A percentile compares a stretch with the other conserved stretches of the same genome.
Evolutionary conservation across 306 rosid genomes (phyloP).

Genomic region (Cucurbita maxima): DNA sequence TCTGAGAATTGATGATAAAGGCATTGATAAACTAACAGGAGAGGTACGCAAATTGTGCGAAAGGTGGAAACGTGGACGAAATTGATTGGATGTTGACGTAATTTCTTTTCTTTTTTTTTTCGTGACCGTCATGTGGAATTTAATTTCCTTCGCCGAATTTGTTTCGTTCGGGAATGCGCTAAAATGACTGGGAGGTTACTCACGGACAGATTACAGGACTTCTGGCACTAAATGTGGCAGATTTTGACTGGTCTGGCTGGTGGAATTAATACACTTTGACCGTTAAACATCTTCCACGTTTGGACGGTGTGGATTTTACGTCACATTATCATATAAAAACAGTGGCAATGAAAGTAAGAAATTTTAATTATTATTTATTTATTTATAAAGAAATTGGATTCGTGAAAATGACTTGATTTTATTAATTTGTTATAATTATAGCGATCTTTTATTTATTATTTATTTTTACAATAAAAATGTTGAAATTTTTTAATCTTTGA

Average conservation of each 20-base stretch:
- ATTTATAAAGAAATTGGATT: too few relatives aligned
- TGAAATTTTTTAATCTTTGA: too few relatives aligned
- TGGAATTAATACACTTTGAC: neutral
- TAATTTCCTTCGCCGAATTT: neutral
- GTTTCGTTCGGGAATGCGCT: neutral
- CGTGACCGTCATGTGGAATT: neutral
- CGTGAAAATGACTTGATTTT: too few relatives aligned
- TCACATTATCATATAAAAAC: neutral
- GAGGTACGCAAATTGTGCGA: neutral
- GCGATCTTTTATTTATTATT: too few relatives aligned
- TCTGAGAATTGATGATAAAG: neutral
- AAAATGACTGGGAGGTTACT: neutral
- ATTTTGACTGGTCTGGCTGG: neutral
- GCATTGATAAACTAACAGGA: neutral
- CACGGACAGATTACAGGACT: neutral
- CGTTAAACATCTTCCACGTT: neutral
- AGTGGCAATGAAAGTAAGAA: neutral
- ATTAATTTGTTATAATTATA: too few relatives aligned
- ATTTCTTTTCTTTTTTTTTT: neutral
- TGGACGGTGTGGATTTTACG: slow-evolving; percentile 7
- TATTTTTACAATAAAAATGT: too few relatives aligned
- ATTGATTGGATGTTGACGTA: neutral
- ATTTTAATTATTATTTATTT: too few relatives aligned
- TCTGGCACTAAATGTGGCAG: neutral
- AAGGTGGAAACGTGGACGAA: neutral